A percentile compares a stretch with the other conserved stretches of the same genome.
phyloP scores from a whole-genome alignment of 75 land plant genomes.

The Cryptomeria japonica region DNA sequence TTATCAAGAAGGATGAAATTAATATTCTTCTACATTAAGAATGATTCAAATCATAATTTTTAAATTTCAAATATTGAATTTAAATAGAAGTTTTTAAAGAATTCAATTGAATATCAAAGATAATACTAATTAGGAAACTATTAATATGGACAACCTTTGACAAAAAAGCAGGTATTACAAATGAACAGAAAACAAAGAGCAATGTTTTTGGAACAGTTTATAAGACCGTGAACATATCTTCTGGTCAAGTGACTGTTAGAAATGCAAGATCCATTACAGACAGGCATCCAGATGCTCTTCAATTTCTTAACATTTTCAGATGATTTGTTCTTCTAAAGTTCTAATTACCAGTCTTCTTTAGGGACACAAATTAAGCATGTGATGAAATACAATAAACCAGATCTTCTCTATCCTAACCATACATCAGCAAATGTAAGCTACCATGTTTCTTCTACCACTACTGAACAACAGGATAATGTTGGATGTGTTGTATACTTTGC shows the following conservation, averaged over 20 bases:
- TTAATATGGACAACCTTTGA: background rate
- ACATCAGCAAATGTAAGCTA: background rate
- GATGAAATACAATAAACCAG: background rate
- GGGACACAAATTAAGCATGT: background rate
- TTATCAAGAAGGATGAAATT: constrained; percentile 23
- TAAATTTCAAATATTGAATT: background rate
- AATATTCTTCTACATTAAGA: background rate
- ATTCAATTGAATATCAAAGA: background rate
- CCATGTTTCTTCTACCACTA: background rate
- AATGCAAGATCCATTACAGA: background rate
- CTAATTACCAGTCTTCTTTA: background rate
- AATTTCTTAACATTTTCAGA: background rate
- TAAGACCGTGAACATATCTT: background rate
- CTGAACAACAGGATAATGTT: too few species aligned
- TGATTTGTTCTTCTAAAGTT: background rate
- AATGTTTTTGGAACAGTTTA: background rate
- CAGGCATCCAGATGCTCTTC: background rate
- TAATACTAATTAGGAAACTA: background rate
- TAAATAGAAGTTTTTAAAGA: too few species aligned
- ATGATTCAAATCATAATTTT: background rate
- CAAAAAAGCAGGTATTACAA: background rate
- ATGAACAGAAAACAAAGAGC: background rate
- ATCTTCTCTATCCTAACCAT: background rate
- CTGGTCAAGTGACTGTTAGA: background rate
- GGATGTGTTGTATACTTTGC: too few species aligned